Evolutionary conservation across 2,329 filamentous ascomycete species (phyloP), one percentile per base, ranked within the genome.

Genomic region (Fusarium decemcellulare): DNA sequence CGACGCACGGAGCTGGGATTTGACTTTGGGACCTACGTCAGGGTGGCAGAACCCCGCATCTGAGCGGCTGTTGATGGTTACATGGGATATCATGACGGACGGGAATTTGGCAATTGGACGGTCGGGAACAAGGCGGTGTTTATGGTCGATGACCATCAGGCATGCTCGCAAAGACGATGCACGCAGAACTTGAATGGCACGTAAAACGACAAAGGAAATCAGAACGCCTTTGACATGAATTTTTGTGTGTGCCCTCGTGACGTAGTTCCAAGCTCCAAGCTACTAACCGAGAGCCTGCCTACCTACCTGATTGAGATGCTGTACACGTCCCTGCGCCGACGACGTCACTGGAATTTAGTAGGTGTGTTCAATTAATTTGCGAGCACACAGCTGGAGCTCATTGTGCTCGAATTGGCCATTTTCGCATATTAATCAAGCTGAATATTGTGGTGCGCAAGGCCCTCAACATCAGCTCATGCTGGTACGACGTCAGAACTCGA

Each of bases 81-180:
- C 72, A 70, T 75, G 73, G 75, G 73, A 79, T 76, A 76, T 75
- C 57, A 68, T 67, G 63, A 36, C 32, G 65, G 68, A 75, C 70
- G 72, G 70, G 65, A 65, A 69, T 68, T 65, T 70, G 76, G 67
- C 74, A 79, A 80, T 68, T 62, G 65, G 73, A 70, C 70, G 70
- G 77, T 79, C 72, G 60, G 78, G 78, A 71, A 74, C 70, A 68
- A 70, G 66, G 67, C 61, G 74, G 73, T 72, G 74, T 78, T 78
- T 74, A 67, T 71, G 74, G 75, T 73, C 59, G 66, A 67, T 65
- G 69, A 67, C 72, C 58, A 72, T 63, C 62, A 71, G 58, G 55
- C 61, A 68, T 76, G 76, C 73, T 72, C 60, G 73, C 60, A 60
- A 71, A 52, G 55, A 72, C 73, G 67, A 70, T 64, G 70, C 70